Evolutionary conservation across 1,139 yeast species (phyloP).

Genomic region (Kodamaea suecica): DNA sequence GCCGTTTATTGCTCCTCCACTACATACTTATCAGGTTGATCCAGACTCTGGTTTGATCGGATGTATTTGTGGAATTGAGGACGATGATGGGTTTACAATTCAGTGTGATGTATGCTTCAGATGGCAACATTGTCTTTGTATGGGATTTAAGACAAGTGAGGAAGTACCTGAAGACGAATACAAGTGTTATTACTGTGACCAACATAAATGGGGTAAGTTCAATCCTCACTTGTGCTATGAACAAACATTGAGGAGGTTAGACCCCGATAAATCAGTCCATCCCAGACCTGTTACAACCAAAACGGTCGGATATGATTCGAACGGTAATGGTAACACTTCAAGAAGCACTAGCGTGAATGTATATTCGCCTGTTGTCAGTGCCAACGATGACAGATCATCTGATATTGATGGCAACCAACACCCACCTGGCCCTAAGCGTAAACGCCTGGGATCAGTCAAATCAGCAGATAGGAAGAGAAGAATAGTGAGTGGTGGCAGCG

Average conservation of each 20-base stretch:
- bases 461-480: conserved; percentile 22
- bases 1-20: conserved; percentile 28
- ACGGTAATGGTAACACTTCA: too few species aligned
- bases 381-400: too few species aligned
- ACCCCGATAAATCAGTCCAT: neutral
- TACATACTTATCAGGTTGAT: conserved; percentile 55
- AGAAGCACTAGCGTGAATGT: too few species aligned
- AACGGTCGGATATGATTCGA: too few species aligned
- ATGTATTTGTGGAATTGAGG: conserved; percentile 84
- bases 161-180: conserved; percentile 80
- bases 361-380: too few species aligned
- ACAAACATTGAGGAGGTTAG: conserved; percentile 36
- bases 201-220: conserved; percentile 49
- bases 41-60: conserved; percentile 85
- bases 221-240: conserved; percentile 38
- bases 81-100: conserved; percentile 93
- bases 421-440: conserved; percentile 15
- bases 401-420: conserved; percentile 1
- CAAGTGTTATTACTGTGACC: conserved; percentile 76
- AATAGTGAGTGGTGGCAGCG: conserved; percentile 1
- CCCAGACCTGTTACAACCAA: too few species aligned
- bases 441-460: conserved; percentile 27
- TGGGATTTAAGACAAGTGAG: conserved; percentile 67
- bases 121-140: conserved; percentile 94
- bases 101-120: conserved; percentile 90